Evolutionary conservation across 441 rosid genomes (phyloP), one percentile per base, ranked within the genome.

Genomic region (Sinapis alba): DNA sequence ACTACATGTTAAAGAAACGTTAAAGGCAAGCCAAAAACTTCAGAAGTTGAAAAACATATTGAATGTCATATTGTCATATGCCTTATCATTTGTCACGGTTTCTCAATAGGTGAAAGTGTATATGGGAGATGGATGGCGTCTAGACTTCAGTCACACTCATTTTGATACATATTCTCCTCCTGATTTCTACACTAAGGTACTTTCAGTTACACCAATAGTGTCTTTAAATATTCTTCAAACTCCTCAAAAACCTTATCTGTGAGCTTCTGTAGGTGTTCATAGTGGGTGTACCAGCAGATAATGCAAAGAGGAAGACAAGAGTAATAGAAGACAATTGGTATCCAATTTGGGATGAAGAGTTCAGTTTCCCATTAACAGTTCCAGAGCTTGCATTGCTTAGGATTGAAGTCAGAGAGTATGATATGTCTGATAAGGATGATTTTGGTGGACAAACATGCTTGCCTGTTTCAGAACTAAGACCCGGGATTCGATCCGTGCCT

Each of bases 391-490:
- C 92, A 56, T 62, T 87, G 79, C 90, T 89, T 61, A 81, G 89
- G 71, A 82, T 89, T 1, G 90, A 83, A 78, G 90, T 89, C 41
- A 76, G 82, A 21, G 89, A 86, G 20, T 77, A 87, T 12, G 89
- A 89, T 76, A 79, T 84, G 82, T 86, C 90, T 0, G 92, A 89
- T 26, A 83, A 84, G 23, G 94, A 89, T 41, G 92, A 89, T 47
- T 89, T 89, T 45, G 90, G 88, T 0, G 94, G 94, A 50, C 92
- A 89, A 72, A 85, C 94, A 36, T 89, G 94, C 38, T 79, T 87
- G 68, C 94, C 92, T 16, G 82, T 87, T 45, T 45, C 81, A 11
- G 93, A 89, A 51, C 12, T 87, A 57, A 83, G 73, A 76, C 80
- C 81, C 0, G 93, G 93, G 62, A 79, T 89, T 69, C 76, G 93